Percentiles rank a stretch among this genome's conserved stretches.
Evolutionary conservation across 148 eudicot genomes (phyloP).

Genomic region (Fagopyrum esculentum): DNA sequence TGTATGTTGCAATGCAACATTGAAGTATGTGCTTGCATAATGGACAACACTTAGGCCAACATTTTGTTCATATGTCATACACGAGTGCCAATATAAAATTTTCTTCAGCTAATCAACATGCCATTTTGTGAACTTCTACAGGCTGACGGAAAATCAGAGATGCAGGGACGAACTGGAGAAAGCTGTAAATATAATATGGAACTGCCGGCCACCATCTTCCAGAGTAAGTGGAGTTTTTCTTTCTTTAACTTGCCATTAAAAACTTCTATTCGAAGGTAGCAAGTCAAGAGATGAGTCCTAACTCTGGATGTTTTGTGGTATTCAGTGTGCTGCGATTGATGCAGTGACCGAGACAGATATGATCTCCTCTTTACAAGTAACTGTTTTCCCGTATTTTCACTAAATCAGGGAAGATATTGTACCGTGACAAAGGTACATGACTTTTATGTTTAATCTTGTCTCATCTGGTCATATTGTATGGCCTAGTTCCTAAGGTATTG

Average conservation of each 20-base stretch:
- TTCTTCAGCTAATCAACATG: neutral
- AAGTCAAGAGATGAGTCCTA: neutral
- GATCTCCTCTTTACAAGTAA: slow-evolving; percentile 72
- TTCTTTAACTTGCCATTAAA: slow-evolving; percentile 2
- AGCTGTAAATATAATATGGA: slow-evolving; percentile 91
- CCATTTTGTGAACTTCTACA: slow-evolving; percentile 20
- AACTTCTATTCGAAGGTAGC: neutral
- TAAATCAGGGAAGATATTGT: slow-evolving; percentile 82
- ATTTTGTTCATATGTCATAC: neutral
- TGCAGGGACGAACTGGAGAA: slow-evolving; percentile 78
- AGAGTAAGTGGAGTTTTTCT: slow-evolving; percentile 44
- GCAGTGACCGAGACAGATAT: slow-evolving; percentile 71
- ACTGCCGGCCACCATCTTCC: slow-evolving; percentile 94
- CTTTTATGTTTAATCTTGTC: too few relatives aligned
- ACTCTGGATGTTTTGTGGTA: neutral
- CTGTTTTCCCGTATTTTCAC: slow-evolving; percentile 75
- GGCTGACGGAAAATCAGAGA: slow-evolving; percentile 84
- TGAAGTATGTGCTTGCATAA: neutral
- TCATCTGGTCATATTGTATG: neutral
- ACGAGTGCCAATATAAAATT: neutral
- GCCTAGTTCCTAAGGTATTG: neutral
- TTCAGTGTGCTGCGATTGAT: slow-evolving; percentile 94
- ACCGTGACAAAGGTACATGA: slow-evolving; percentile 75
- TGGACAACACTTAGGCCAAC: neutral
- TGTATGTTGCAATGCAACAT: neutral